These are phyloP conservation scores for Globisporangium viniferum DNA, from an alignment of 352 stramenopile species.

Conservation along the genomic window DNA sequence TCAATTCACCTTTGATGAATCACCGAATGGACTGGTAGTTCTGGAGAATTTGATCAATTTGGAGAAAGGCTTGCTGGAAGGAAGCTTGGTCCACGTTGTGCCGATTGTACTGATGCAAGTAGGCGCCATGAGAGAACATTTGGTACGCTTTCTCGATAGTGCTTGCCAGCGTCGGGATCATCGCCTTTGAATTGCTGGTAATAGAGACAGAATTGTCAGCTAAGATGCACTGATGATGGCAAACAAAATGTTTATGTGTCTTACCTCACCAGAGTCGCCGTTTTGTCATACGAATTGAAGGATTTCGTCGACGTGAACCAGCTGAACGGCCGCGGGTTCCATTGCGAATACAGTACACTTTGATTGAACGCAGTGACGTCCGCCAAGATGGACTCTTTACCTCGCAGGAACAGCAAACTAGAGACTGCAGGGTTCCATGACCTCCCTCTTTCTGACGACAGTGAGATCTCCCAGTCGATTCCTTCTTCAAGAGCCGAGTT, in stretches of 20 bases:
- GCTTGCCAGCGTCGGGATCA: slow-evolving; percentile 40
- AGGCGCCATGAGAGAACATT: slow-evolving; percentile 65
- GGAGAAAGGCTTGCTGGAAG: slow-evolving; percentile 64
- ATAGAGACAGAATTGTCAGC: not conserved
- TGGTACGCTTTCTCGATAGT: slow-evolving; percentile 60
- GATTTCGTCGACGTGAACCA: slow-evolving; percentile 22
- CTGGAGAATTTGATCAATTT: slow-evolving; percentile 67
- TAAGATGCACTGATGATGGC: not conserved
- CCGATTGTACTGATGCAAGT: slow-evolving; percentile 62
- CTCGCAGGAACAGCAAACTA: slow-evolving; percentile 53
- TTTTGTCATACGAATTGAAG: slow-evolving; percentile 77
- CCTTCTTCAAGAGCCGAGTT: slow-evolving; percentile 59
- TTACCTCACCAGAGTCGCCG: slow-evolving; percentile 49
- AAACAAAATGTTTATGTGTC: not conserved
- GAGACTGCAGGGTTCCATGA: slow-evolving; percentile 38
- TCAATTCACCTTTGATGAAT: not conserved
- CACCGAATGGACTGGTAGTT: slow-evolving; percentile 42
- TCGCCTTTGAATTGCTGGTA: slow-evolving; percentile 62
- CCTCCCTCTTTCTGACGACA: slow-evolving; percentile 24
- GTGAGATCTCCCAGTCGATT: slow-evolving; percentile 51
- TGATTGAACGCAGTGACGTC: slow-evolving; percentile 39
- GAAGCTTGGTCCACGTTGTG: slow-evolving; percentile 53
- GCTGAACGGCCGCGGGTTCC: slow-evolving; percentile 34
- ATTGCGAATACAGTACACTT: slow-evolving; percentile 41
- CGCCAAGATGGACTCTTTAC: slow-evolving; percentile 20